Conservation (phyloP, 2,329 filamentous ascomycete genomes). For the Apiospora aurea region DNA sequence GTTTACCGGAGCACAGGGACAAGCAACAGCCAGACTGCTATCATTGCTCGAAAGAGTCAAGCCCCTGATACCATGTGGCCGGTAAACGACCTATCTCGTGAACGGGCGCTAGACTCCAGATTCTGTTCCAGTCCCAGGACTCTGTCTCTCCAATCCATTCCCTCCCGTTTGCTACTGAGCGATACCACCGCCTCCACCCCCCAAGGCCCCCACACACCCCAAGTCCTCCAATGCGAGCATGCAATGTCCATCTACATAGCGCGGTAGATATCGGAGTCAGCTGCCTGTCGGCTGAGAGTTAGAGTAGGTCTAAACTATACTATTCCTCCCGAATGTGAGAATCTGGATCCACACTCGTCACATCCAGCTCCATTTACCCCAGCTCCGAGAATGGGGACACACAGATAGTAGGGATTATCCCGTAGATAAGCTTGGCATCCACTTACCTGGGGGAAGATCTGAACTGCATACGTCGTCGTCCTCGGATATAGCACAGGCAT, state of each 20-base stretch:
- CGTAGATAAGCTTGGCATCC: constrained; percentile 12
- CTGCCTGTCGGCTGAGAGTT: neutral
- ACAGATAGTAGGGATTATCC: neutral
- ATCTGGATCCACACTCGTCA: neutral
- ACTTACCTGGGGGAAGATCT: neutral
- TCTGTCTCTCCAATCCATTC: no score
- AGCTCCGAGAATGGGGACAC: neutral
- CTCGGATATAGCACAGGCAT: neutral
- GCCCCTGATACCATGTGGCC: neutral
- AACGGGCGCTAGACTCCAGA: neutral
- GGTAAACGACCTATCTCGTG: constrained; percentile 22
- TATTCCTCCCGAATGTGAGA: neutral
- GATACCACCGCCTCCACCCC: neutral
- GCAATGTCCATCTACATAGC: neutral
- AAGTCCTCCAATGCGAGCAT: neutral
- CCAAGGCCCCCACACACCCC: neutral
- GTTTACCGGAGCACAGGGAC: neutral
- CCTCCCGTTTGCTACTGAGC: neutral
- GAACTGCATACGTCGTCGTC: neutral
- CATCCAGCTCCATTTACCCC: constrained; percentile 10
- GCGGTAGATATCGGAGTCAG: neutral
- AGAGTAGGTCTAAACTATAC: neutral
- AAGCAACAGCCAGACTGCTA: neutral
- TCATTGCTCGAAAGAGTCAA: constrained; percentile 9
- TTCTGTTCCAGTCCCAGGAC: neutral